Conservation (phyloP, 345 rosid genomes). For the Lenwebbia sp. region DNA sequence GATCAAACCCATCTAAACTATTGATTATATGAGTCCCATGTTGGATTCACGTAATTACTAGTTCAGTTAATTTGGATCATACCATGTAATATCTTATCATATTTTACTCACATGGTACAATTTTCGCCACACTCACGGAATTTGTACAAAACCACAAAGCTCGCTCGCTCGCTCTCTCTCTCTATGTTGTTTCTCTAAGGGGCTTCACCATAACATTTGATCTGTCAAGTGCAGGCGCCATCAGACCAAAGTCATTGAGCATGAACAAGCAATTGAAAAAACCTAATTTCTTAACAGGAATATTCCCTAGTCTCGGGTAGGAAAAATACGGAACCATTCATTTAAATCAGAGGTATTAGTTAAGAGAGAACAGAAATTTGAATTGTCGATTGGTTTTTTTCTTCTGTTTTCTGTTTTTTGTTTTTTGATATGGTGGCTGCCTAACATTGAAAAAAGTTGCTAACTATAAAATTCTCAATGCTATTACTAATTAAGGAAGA, state of each 20-base stretch:
- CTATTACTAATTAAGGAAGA: rapidly evolving
- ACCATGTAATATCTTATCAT: too few species aligned
- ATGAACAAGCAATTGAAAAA: neutral
- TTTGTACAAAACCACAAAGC: too few species aligned
- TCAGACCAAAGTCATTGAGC: neutral
- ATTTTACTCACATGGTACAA: too few species aligned
- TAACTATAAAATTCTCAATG: neutral
- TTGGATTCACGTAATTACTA: neutral
- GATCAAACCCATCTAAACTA: neutral
- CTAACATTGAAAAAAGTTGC: rapidly evolving
- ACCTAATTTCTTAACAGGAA: neutral
- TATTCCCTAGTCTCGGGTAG: neutral
- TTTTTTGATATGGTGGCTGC: too few species aligned
- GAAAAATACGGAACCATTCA: rapidly evolving
- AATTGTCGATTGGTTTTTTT: neutral
- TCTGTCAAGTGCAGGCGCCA: rapidly evolving
- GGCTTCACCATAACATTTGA: too few species aligned
- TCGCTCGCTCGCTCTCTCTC: too few species aligned
- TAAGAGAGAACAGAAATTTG: neutral
- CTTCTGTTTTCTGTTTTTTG: too few species aligned
- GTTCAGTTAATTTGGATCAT: too few species aligned
- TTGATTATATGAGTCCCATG: neutral
- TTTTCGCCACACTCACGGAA: too few species aligned
- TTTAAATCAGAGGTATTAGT: neutral
- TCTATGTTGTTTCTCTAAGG: too few species aligned